Base-by-base conservation (phyloP, 2,329 filamentous ascomycete genomes). In the Akanthomyces muscarius region DNA sequence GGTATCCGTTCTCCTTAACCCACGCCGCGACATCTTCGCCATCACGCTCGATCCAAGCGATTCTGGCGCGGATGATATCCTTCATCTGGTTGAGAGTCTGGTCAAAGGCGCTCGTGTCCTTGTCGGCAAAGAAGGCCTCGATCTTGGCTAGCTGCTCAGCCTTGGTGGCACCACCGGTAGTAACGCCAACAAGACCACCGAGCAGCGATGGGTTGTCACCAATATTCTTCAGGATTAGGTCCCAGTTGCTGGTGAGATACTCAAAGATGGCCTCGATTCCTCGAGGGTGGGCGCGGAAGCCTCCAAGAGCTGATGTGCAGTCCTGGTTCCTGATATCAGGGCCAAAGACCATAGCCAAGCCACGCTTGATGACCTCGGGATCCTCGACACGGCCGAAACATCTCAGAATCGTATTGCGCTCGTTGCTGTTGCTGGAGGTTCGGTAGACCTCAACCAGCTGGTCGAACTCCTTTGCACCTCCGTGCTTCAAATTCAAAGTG, bases 301-400 rank as follows among this genome's bases (percentile, higher is more conserved):
- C 90, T 41, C 86, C 85, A 45, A 95, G 85, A 1, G 94, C 93
- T 73, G 97, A 87, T 78, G 97, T 97, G 67, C 97, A 88, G 75
- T 98, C 94, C 76, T 97, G 94, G 67, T 90, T 92, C 81, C 96
- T 96, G 76, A 97, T 89, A 68, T 96, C 89, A 65, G 88, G 86
- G 73, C 87, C 86, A 63, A 93, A 83, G 38, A 92, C 83, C 66
- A 97, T 81, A 36, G 81, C 84, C 16, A 98, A 83, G 3, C 92
- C 94, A 65, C 86, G 86, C 79, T 95, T 80, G 74, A 97, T 94
- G 55, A 97, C 85, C 67, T 89, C 86, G 1, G 91, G 88, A 63
- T 90, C 83, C 72, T 88, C 88, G 53, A 91, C 87, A 57, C 92
- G 87, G 57, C 94, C 94, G 25, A 98, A 83, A 38, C 85, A 86